Evolutionary conservation across 108 stramenopile species (phyloP).

Genomic region (Conticribra weissflogii): DNA sequence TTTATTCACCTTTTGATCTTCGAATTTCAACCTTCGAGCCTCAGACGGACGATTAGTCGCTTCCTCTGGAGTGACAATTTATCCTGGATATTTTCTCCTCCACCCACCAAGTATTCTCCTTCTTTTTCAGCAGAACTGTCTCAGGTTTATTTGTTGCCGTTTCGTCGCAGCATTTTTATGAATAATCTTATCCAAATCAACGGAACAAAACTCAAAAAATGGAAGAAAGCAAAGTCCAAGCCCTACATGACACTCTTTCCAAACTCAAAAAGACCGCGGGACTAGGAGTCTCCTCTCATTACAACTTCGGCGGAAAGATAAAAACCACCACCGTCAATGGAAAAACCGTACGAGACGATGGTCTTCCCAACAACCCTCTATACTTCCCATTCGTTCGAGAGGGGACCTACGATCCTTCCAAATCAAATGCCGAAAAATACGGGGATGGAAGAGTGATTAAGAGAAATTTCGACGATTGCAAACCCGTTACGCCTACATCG

Average conservation of each 20-base stretch:
- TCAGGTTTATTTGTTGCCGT: too few species aligned
- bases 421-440: constrained; percentile 36
- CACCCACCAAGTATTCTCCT: too few species aligned
- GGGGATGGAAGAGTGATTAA: constrained; percentile 85
- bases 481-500: background rate
- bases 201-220: constrained; percentile 51
- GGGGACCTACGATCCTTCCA: constrained; percentile 68
- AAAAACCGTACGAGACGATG: constrained; percentile 55
- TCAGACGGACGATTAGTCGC: too few species aligned
- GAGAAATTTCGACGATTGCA: constrained; percentile 76
- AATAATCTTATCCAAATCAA: background rate
- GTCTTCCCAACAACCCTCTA: constrained; percentile 80
- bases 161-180: background rate
- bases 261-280: constrained; percentile 69
- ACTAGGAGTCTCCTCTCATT: constrained; percentile 57
- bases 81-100: too few species aligned
- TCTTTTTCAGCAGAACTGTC: too few species aligned
- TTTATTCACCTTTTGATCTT: too few species aligned
- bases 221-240: constrained; percentile 86
- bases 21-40: too few species aligned
- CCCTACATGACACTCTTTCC: constrained; percentile 76
- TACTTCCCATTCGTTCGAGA: constrained; percentile 78
- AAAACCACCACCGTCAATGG: constrained; percentile 33
- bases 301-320: constrained; percentile 50
- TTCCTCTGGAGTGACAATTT: too few species aligned